A percentile compares a stretch with the other conserved stretches of the same genome.
Evolutionary conservation across 345 rosid genomes (phyloP).

Genomic region (Syzygium oleosum): DNA sequence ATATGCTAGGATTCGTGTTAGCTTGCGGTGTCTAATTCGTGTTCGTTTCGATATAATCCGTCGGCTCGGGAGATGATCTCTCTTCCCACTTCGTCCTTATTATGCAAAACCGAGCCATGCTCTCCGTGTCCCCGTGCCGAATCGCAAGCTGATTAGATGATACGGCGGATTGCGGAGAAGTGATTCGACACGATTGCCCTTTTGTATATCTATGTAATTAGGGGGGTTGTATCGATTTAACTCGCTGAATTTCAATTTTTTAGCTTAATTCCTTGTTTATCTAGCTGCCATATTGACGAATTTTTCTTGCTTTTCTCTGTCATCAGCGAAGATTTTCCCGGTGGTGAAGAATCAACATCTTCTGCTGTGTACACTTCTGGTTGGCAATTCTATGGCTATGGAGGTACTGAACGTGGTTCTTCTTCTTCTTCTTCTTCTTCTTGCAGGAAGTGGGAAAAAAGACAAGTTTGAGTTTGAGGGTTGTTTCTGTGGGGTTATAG

Average conservation of each 20-base stretch:
- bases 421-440: slow-evolving; percentile 3
- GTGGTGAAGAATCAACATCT: slow-evolving; percentile 96
- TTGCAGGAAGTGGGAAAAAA: background rate
- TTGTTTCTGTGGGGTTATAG: background rate
- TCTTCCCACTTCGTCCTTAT: background rate
- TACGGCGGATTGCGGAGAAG: background rate
- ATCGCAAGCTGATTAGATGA: background rate
- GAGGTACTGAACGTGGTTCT: slow-evolving; percentile 42
- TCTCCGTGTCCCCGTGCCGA: background rate
- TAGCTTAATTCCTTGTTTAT: background rate
- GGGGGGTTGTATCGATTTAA: background rate
- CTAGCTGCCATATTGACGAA: background rate
- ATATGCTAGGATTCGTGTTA: background rate
- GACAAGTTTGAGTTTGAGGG: background rate
- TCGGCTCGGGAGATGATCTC: background rate
- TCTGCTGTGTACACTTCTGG: slow-evolving; percentile 80
- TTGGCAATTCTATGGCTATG: slow-evolving; percentile 91
- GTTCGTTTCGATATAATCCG: background rate
- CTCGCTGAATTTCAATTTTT: background rate
- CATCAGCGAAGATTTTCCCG: slow-evolving; percentile 77
- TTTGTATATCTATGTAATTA: background rate
- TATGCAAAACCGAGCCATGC: background rate
- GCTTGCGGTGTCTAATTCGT: background rate
- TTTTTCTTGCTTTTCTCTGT: background rate
- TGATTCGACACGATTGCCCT: background rate